These are phyloP conservation scores for Rasamsonia emersonii DNA, from an alignment of 2,329 filamentous ascomycete species.

Conservation along the genomic window DNA sequence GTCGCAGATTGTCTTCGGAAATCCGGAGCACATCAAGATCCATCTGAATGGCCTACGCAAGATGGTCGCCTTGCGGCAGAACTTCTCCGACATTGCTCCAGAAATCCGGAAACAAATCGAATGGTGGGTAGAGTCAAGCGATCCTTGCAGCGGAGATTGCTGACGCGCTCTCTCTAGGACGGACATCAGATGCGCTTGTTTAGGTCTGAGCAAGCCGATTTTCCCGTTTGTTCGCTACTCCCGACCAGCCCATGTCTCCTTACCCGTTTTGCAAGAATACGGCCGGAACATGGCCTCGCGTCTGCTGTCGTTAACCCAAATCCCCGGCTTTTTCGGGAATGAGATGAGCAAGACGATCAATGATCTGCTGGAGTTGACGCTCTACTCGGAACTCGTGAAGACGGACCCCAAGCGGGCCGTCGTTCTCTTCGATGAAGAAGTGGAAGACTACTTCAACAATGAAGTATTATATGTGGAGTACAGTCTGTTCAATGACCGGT, in stretches of 20 bases:
- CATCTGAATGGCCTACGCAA: conserved; percentile 31
- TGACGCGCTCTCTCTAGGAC: conserved; percentile 20
- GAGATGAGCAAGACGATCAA: conserved; percentile 24
- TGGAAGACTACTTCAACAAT: conserved; percentile 32
- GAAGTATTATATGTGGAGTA: conserved; percentile 32
- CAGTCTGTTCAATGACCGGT: conserved; percentile 28
- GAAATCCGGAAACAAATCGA: conserved; percentile 32
- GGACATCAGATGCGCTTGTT: conserved; percentile 32
- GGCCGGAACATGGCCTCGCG: conserved; percentile 22
- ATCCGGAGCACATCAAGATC: conserved; percentile 31
- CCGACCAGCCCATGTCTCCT: conserved; percentile 19
- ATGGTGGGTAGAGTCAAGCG: conserved; percentile 26
- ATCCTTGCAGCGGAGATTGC: background rate
- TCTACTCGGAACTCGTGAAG: conserved; percentile 31
- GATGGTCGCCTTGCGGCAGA: conserved; percentile 30
- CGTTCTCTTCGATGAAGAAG: conserved; percentile 22
- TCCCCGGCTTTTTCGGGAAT: conserved; percentile 26
- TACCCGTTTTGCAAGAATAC: conserved; percentile 13
- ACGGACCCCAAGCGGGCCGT: conserved; percentile 17
- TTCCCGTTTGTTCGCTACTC: conserved; percentile 29
- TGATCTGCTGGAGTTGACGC: conserved; percentile 26
- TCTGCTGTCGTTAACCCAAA: conserved; percentile 22
- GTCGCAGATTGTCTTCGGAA: conserved; percentile 28
- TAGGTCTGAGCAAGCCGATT: conserved; percentile 29
- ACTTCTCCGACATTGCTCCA: conserved; percentile 28